Percentiles rank a stretch among this genome's conserved stretches.
These are phyloP conservation scores for Fusarium algeriense DNA, from an alignment of 2,329 filamentous ascomycete genomes.

Conservation along the genomic window DNA sequence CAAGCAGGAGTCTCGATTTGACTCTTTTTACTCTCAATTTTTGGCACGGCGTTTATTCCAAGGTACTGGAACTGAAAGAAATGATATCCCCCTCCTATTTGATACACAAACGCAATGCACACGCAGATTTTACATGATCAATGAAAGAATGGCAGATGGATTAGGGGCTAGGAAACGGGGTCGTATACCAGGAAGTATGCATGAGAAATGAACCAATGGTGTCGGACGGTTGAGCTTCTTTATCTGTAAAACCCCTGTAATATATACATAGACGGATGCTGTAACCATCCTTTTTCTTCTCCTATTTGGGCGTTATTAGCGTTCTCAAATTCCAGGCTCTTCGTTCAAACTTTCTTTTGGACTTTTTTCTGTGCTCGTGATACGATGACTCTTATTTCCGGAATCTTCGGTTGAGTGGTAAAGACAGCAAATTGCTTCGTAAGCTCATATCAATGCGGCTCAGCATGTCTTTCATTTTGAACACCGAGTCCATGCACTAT, in stretches of 20 bases:
- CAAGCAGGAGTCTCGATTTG: slow-evolving; percentile 18
- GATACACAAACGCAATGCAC: slow-evolving; percentile 30
- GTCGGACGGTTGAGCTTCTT: slow-evolving; percentile 14
- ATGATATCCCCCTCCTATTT: slow-evolving; percentile 48
- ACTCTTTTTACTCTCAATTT: slow-evolving; percentile 6
- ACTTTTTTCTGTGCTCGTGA: slow-evolving; percentile 1
- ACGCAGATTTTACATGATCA: slow-evolving; percentile 26
- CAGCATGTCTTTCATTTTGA: slow-evolving; percentile 9
- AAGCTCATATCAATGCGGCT: slow-evolving; percentile 21
- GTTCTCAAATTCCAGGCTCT: neutral
- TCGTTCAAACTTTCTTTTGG: neutral
- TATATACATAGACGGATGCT: slow-evolving; percentile 39
- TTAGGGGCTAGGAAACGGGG: slow-evolving; percentile 7
- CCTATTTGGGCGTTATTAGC: neutral
- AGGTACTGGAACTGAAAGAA: slow-evolving; percentile 44
- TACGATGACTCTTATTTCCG: slow-evolving; percentile 16
- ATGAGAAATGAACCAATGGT: slow-evolving; percentile 32
- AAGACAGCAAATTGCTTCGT: slow-evolving; percentile 23
- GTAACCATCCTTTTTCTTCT: slow-evolving; percentile 9
- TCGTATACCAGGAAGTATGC: slow-evolving; percentile 23
- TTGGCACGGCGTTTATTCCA: slow-evolving; percentile 44
- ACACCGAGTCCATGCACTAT: slow-evolving; percentile 11
- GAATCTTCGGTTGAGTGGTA: slow-evolving; percentile 35
- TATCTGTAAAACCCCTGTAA: slow-evolving; percentile 41
- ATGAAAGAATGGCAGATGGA: slow-evolving; percentile 25